Evolutionary conservation across 768 basidiomycete species (phyloP).

Genomic region (Auricularia heimuer): DNA sequence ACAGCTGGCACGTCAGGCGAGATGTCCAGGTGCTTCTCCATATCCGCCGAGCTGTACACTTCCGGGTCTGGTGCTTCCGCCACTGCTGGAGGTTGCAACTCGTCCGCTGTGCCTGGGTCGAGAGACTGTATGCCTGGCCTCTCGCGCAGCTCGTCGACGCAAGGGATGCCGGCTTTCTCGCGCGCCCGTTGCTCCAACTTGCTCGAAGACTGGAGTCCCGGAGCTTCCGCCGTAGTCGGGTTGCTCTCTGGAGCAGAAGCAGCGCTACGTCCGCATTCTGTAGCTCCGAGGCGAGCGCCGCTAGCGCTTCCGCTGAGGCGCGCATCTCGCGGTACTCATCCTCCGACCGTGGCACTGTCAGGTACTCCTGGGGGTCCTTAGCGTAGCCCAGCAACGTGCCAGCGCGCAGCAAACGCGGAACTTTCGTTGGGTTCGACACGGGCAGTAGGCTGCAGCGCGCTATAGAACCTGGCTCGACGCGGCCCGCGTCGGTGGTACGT

Average conservation of each 20-base stretch:
- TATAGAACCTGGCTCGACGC: conserved; percentile 6
- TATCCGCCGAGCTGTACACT: conserved; percentile 2
- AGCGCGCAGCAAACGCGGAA: neutral
- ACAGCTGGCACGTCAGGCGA: conserved; percentile 12
- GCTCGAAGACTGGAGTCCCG: neutral
- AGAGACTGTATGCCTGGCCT: no score
- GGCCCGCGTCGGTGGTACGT: conserved; percentile 1
- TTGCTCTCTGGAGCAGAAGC: no score
- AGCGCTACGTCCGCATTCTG: neutral
- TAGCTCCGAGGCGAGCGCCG: neutral
- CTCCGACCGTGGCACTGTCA: neutral
- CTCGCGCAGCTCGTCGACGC: no score
- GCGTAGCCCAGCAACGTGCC: conserved; percentile 9
- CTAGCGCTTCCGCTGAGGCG: neutral
- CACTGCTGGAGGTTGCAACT: conserved; percentile 18
- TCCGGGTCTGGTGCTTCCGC: conserved; percentile 15
- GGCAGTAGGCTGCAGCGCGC: neutral
- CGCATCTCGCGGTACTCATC: neutral
- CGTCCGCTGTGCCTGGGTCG: neutral
- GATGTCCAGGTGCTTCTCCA: conserved; percentile 11
- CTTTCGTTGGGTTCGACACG: conserved; percentile 8
- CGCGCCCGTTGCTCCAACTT: neutral
- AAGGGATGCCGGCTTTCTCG: neutral
- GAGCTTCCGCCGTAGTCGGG: neutral
- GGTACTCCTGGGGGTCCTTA: conserved; percentile 2